Base-by-base conservation (phyloP, 2,329 filamentous ascomycete genomes). In the Colletotrichum horii region DNA sequence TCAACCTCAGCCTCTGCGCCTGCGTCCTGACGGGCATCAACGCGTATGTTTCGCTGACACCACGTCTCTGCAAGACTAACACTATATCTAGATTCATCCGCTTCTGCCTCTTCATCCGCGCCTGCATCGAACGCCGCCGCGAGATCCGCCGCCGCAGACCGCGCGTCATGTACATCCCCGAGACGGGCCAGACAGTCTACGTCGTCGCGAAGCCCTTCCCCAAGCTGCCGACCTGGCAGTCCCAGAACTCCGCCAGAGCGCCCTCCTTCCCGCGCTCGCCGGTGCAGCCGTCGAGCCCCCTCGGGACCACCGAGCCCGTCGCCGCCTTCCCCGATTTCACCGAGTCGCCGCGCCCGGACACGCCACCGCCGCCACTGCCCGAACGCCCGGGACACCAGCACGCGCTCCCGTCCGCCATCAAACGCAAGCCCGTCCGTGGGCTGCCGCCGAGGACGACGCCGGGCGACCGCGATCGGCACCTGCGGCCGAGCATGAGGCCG, bases 21-120 rank as follows among this genome's bases (percentile, higher is more conserved):
- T 34, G 71, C n/a, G 28, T 65, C 26, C 76, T 77, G 2, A n/a
- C 77, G 19, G 24, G 64, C 9, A 1, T 65, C 65, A 55, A 22
- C 48, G 24, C 75, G 73, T 77, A 24, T 28, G 28, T 55, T 55
- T 22, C 19, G 12, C 32, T 19, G 0, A 9, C 7, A 0, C 15
- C 2, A 3, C 15, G 11, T 1, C n/a, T 12, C 22, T 3, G 4
- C 30, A 16, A 9, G 2, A 8, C 61, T 64, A 0, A 64, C 24
- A 6, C 5, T 4, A 2, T 6, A 3, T 26, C 5, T 26, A 81
- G 80, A 4, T 8, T 79, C 9, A 62, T 80, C 4, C 80, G 79
- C 43, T 78, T 81, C 34, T 65, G 78, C 62, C 77, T 83, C 32
- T 82, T 80, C 66, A 69, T 82, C 16, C 79, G 81, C 30, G 79